phyloP scores from a whole-genome alignment of 2,329 filamentous ascomycete species.

The Falciphora oryzae region DNA sequence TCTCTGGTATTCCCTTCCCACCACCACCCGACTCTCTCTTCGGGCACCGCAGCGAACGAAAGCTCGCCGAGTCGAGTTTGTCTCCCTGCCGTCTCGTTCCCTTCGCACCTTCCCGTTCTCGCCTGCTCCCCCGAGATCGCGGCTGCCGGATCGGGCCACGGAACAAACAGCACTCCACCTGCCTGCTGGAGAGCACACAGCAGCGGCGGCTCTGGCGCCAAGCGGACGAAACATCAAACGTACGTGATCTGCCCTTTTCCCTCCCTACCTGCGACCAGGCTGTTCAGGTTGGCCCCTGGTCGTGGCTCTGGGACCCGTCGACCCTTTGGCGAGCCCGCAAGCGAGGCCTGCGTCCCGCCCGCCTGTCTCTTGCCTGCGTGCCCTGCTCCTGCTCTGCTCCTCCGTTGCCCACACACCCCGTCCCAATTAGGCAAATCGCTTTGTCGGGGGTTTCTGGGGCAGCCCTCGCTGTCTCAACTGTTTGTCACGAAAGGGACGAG shows the following conservation, averaged over 20 bases:
- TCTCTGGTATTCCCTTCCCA: too few species aligned
- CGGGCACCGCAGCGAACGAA: too few species aligned
- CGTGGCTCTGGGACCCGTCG: conserved; percentile 3
- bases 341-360: background rate
- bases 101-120: background rate
- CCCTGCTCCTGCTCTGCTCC: background rate
- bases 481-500: conserved; percentile 6
- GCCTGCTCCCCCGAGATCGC: too few species aligned
- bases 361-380: too few species aligned
- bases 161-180: too few species aligned
- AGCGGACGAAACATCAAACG: conserved; percentile 36
- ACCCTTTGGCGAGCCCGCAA: background rate
- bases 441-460: conserved; percentile 6
- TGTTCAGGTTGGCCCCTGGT: conserved; percentile 24
- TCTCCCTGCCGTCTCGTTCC: conserved; percentile 7
- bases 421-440: conserved; percentile 8
- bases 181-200: too few species aligned
- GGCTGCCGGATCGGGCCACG: background rate
- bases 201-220: conserved; percentile 15
- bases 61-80: conserved; percentile 5
- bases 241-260: conserved; percentile 32
- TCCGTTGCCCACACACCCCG: background rate
- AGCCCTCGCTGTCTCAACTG: conserved; percentile 5
- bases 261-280: conserved; percentile 27
- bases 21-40: too few species aligned